Base-by-base conservation (phyloP, 2,329 filamentous ascomycete genomes). In the Neopestalotiopsis sp. region DNA sequence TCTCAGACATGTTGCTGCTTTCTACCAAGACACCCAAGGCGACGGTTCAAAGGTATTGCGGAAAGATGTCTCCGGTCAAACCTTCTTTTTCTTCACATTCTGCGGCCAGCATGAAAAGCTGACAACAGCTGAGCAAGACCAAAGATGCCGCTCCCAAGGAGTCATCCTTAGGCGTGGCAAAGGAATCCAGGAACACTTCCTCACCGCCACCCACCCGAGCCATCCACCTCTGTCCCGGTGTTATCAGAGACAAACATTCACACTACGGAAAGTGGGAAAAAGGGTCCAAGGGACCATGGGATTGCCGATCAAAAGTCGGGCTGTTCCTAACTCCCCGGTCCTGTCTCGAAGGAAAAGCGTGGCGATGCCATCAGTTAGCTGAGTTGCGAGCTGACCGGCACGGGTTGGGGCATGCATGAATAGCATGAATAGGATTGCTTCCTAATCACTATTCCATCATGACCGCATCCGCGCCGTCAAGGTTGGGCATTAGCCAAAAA, bases 1-100 rank as follows among this genome's bases (percentile, higher is more conserved):
- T 53, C 45, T 53, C n/a, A 53, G 45, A 53, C 45, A 53, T 53
- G 45, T 53, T 53, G 45, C 45, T 53, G 45, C 45, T 53, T 20
- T 53, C 20, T 17, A 53, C 34, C 34, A 49, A 53, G 45, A 20
- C 45, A 20, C 45, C 42, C 45, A 17, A 53, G n/a, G 20, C 45
- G 9, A 20, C 45, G 45, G 45, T 24, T 53, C 45, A 10, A 38
- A 17, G 45, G 24, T 3, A 53, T 17, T 24, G 45, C 45, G 34
- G 45, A 9, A 24, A n/a, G 14, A 53, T 53, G 45, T 20, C 45
- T 53, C 45, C 45, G 45, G 45, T 14, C 45, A 53, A 53, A 53
- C 17, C 45, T 20, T 53, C 20, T 53, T 20, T 17, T n/a, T 20
- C 45, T 53, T 17, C 9, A 53, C 34, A 38, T 38, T 38, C 34